A percentile compares a stretch with the other conserved stretches of the same genome.
These are phyloP conservation scores for Clitopilus hobsonii DNA, from an alignment of 768 basidiomycete genomes.

Conservation along the genomic window DNA sequence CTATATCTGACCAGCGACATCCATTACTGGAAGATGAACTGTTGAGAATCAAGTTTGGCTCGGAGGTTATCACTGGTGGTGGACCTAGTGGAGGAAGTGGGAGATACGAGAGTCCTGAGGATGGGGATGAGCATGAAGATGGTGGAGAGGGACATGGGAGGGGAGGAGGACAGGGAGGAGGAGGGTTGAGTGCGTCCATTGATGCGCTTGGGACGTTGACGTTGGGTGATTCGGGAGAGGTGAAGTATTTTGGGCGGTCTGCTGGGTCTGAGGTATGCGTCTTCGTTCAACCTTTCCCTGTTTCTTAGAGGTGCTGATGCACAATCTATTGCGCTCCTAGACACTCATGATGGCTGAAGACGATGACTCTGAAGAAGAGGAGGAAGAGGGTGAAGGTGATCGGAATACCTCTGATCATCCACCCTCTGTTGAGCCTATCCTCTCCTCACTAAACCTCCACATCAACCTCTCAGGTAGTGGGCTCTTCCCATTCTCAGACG, in stretches of 20 bases:
- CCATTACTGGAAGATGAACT: conserved; percentile 53
- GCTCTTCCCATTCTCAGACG: conserved; percentile 35
- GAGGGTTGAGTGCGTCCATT: conserved; percentile 29
- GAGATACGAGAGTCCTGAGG: background rate
- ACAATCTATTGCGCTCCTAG: conserved; percentile 17
- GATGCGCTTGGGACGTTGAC: conserved; percentile 65
- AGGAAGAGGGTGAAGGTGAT: conserved; percentile 23
- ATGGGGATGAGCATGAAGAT: conserved; percentile 13
- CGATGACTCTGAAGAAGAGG: conserved; percentile 28
- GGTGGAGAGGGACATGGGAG: too few species aligned
- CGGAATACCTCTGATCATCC: too few species aligned
- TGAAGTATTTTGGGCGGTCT: conserved; percentile 62
- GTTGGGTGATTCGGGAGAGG: conserved; percentile 52
- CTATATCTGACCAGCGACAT: conserved; percentile 53
- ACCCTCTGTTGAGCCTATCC: conserved; percentile 20
- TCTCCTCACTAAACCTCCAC: too few species aligned
- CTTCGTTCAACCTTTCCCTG: background rate
- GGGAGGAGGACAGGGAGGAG: conserved; percentile 24
- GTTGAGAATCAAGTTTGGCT: conserved; percentile 51
- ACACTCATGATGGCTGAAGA: conserved; percentile 36
- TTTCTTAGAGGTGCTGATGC: background rate
- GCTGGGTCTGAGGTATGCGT: conserved; percentile 53
- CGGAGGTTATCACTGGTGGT: conserved; percentile 39
- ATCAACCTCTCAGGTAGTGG: conserved; percentile 33
- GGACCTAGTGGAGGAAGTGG: too few species aligned